These are phyloP conservation scores for Colletotrichum musicola DNA, from an alignment of 2,329 filamentous ascomycete species.

Conservation along the genomic window DNA sequence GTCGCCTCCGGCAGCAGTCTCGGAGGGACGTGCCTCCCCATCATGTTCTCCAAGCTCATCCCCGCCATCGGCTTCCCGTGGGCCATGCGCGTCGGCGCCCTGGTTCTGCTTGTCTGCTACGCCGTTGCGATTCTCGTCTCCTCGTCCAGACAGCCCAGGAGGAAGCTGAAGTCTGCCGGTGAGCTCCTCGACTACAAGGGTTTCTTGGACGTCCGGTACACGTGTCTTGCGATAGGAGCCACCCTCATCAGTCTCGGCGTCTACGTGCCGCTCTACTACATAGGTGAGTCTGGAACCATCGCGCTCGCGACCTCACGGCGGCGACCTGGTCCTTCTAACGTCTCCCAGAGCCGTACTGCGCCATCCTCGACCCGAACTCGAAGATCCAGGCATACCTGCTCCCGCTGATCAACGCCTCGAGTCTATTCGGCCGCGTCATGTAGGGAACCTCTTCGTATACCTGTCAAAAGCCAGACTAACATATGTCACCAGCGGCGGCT, in stretches of 20 bases:
- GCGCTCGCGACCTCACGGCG: conserved; percentile 55
- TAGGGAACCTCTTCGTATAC: background rate
- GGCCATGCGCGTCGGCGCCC: conserved; percentile 61
- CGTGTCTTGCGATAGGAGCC: conserved; percentile 22
- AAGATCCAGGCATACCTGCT: conserved; percentile 56
- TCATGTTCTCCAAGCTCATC: conserved; percentile 70
- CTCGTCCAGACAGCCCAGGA: conserved; percentile 45
- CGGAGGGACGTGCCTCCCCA: conserved; percentile 70
- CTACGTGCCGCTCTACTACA: conserved; percentile 54
- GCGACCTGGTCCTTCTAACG: conserved; percentile 44
- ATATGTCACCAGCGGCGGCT: conserved; percentile 9
- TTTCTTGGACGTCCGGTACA: conserved; percentile 28
- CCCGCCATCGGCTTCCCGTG: conserved; percentile 59
- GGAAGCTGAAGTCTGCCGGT: conserved; percentile 15
- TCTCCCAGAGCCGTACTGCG: conserved; percentile 51
- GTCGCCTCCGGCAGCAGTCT: conserved; percentile 65
- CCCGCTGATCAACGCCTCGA: conserved; percentile 58
- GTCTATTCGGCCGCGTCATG: conserved; percentile 58
- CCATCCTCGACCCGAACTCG: conserved; percentile 46
- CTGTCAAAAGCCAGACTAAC: background rate
- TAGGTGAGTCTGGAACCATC: conserved; percentile 39
- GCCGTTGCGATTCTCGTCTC: conserved; percentile 50
- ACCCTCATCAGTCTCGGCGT: conserved; percentile 41
- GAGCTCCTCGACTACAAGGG: conserved; percentile 29
- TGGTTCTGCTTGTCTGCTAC: conserved; percentile 55